Conservation (phyloP, 2,329 filamentous ascomycete genomes). For the Aspergillus ruber region DNA sequence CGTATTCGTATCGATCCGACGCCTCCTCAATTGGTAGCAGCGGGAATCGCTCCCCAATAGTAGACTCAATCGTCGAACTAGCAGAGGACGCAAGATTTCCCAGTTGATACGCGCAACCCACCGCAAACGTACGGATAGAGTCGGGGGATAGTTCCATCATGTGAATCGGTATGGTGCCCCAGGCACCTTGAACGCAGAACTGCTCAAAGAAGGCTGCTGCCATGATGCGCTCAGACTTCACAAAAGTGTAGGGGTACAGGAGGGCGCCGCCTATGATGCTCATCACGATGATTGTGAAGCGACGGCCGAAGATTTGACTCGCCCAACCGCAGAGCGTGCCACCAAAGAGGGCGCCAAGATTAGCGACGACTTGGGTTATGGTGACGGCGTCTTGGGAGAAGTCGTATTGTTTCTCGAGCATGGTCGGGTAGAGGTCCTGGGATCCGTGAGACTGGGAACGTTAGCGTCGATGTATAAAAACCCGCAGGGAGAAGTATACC, state of each 20-base stretch:
- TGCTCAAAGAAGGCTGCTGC: conserved; percentile 80
- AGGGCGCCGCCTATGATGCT: conserved; percentile 64
- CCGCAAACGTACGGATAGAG: conserved; percentile 55
- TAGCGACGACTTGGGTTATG: conserved; percentile 65
- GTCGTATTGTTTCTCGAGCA: conserved; percentile 53
- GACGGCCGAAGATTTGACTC: conserved; percentile 63
- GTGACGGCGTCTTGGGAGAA: conserved; percentile 56
- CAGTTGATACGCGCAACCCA: conserved; percentile 58
- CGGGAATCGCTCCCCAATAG: conserved; percentile 68
- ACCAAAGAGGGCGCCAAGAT: conserved; percentile 64
- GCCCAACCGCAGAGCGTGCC: conserved; percentile 61
- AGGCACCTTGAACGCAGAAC: conserved; percentile 70
- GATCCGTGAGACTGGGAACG: conserved; percentile 58
- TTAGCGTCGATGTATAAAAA: conserved; percentile 5
- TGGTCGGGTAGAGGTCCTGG: conserved; percentile 58
- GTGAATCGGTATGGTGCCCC: conserved; percentile 67
- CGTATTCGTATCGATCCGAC: conserved; percentile 61
- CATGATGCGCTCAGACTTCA: conserved; percentile 57
- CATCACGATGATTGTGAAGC: conserved; percentile 62
- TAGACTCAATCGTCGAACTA: conserved; percentile 69
- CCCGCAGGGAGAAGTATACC: conserved; percentile 30
- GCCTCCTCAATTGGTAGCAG: conserved; percentile 51
- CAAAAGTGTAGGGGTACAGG: conserved; percentile 76
- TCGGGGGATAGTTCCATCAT: conserved; percentile 59
- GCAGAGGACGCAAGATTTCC: conserved; percentile 57